Evolutionary conservation across 345 rosid species (phyloP).

Genomic region (Hibiscus tridactylites): DNA sequence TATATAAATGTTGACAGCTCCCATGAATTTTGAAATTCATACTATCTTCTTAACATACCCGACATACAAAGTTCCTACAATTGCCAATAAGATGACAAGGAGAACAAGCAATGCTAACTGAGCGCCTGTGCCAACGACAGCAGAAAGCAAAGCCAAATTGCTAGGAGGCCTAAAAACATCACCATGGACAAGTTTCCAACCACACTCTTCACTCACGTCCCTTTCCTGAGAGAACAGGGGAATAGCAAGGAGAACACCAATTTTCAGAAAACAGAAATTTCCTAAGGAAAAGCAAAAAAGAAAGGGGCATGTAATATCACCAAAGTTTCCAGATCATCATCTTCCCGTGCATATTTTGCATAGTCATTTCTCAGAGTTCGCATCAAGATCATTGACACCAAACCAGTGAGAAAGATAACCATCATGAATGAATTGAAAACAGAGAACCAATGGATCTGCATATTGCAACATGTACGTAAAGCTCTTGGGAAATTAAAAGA

Average conservation of each 20-base stretch:
- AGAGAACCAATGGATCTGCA: conserved; percentile 98
- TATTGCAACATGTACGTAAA: conserved; percentile 8
- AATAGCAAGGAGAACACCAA: conserved; percentile 6
- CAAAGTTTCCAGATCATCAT: conserved; percentile 91
- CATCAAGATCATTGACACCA: conserved; percentile 98
- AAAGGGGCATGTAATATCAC: conserved; percentile 28
- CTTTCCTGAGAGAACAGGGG: conserved; percentile 51
- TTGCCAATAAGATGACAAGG: conserved; percentile 85
- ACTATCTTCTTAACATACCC: conserved; percentile 50
- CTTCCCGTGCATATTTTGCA: conserved; percentile 93
- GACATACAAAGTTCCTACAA: conserved; percentile 80
- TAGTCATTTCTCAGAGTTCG: conserved; percentile 91
- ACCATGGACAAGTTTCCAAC: conserved; percentile 98
- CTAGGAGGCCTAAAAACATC: conserved; percentile 88
- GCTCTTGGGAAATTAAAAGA: background rate
- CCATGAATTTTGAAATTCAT: background rate
- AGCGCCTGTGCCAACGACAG: conserved; percentile 95
- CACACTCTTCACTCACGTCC: conserved; percentile 95
- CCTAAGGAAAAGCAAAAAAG: background rate
- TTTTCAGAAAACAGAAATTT: conserved; percentile 4
- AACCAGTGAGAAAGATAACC: conserved; percentile 96
- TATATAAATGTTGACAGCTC: background rate
- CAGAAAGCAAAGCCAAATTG: conserved; percentile 66
- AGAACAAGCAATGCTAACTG: conserved; percentile 87
- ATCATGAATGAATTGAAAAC: conserved; percentile 97